Evolutionary conservation across 2,329 filamentous ascomycete genomes (phyloP), one percentile per base, ranked within the genome.

Genomic region (Colletotrichum kahawae): DNA sequence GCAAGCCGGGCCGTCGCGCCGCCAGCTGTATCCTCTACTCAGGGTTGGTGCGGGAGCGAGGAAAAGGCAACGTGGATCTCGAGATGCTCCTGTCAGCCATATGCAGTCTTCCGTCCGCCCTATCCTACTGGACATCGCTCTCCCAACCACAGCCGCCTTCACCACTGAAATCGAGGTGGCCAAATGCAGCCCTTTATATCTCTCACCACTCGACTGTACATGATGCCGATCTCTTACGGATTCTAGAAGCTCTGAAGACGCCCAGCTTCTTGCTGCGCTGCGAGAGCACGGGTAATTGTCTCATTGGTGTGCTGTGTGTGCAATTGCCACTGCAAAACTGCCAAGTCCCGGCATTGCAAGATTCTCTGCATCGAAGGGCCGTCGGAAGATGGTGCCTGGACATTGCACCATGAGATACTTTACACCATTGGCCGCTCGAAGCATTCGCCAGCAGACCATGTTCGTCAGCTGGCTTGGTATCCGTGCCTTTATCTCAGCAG

Each of bases 1-100:
- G 60, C 31, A 27, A 43, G 59, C 43, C 74, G 74, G 74, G 48
- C 74, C 74, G 74, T 21, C 65, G 51, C 43, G 54, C 74, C 74
- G 74, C 33, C 43, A 24, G 48, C 54, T 31, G 51, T 36, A 33
- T 31, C 60, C 29, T 60, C 31, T 36, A 27, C 18, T 57, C 38
- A 21, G 21, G n/a, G 36, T 31, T 18, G 57, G 34, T 43, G 38
- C 62, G 67, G 38, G 43, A 68, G 57, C 48, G 48, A 48, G 5
- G 31, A 27, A n/a, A 63, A 31, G 38, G 29, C 64, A 34, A 43
- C 54, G 36, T 27, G 67, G 60, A 71, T 62, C 51, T 74, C 60
- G 64, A 68, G 38, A 63, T 59, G 33, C n/a, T 57, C 27, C 24
- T 48, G 34, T 68, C 29, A 57, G 54, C 27, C 63, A 33, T 33